Conservation (phyloP, 1,284 basidiomycete genomes). For the Porogramme epimiltina region DNA sequence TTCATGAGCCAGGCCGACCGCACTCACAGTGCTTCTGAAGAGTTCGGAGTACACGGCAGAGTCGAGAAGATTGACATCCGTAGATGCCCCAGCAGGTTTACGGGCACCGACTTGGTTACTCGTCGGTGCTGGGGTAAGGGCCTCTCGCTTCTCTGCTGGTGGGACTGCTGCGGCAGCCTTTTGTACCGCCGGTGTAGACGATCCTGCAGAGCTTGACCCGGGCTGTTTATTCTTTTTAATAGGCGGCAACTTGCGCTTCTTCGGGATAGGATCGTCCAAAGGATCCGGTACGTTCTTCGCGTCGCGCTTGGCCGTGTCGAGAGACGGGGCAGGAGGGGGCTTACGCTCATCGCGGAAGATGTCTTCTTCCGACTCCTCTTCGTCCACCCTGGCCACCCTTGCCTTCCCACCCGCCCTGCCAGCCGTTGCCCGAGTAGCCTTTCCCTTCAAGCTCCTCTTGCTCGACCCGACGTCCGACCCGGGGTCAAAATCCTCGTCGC, state of each 20-base stretch:
- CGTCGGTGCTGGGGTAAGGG: conserved; percentile 21
- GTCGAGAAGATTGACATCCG: conserved; percentile 68
- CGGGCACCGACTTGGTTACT: conserved; percentile 27
- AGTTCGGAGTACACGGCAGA: conserved; percentile 62
- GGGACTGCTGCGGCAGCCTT: conserved; percentile 12
- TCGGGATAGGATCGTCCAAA: conserved; percentile 33
- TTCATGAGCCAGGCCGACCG: no score
- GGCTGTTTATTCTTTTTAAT: conserved; percentile 72
- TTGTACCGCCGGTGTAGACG: conserved; percentile 32
- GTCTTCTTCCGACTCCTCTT: conserved; percentile 29
- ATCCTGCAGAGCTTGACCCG: conserved; percentile 28
- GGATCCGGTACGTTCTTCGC: conserved; percentile 9
- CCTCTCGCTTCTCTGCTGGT: conserved; percentile 25
- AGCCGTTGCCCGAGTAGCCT: conserved; percentile 15
- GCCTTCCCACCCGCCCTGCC: conserved; percentile 21
- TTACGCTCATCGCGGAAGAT: conserved; percentile 44
- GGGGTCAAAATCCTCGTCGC: conserved; percentile 25
- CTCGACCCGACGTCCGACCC: conserved; percentile 21
- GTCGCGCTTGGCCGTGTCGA: conserved; percentile 1
- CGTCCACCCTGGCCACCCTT: background rate
- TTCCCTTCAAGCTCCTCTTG: conserved; percentile 19
- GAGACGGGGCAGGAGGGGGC: conserved; percentile 9
- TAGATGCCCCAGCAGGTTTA: conserved; percentile 42
- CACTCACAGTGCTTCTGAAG: conserved; percentile 61
- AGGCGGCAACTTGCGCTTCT: conserved; percentile 68